Evolutionary conservation across 768 basidiomycete genomes (phyloP).

Genomic region (Agrocybe praecox): DNA sequence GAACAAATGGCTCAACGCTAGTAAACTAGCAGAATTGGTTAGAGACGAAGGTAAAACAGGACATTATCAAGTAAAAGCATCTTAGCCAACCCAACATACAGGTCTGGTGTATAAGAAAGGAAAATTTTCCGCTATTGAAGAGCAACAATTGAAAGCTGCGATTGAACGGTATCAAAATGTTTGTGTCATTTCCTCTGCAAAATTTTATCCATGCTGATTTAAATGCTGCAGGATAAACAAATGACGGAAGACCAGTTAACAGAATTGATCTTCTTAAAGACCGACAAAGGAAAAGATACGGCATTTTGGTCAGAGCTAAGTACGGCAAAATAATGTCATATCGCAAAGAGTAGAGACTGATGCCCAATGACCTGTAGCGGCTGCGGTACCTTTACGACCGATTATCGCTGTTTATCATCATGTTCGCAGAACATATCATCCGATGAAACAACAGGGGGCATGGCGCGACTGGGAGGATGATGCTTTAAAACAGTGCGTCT

Average conservation of each 20-base stretch:
- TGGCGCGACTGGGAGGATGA: slow-evolving; percentile 73
- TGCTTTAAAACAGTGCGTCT: slow-evolving; percentile 58
- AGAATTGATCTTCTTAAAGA: slow-evolving; percentile 70
- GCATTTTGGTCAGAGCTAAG: slow-evolving; percentile 84
- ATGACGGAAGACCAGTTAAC: slow-evolving; percentile 56
- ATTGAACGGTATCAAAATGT: slow-evolving; percentile 66
- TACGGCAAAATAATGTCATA: slow-evolving; percentile 32
- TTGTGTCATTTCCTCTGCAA: slow-evolving; percentile 23
- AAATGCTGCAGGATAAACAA: slow-evolving; percentile 43
- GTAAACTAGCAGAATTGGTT: slow-evolving; percentile 69
- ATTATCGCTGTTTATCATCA: slow-evolving; percentile 87
- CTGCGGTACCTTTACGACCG: slow-evolving; percentile 72
- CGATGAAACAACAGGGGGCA: slow-evolving; percentile 66
- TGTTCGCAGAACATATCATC: slow-evolving; percentile 70
- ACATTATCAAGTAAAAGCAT: background rate
- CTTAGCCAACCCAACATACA: slow-evolving; percentile 23
- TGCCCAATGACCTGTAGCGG: slow-evolving; percentile 42
- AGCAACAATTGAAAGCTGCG: slow-evolving; percentile 62
- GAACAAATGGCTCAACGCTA: slow-evolving; percentile 77
- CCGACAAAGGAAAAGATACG: slow-evolving; percentile 59
- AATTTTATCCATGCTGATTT: background rate
- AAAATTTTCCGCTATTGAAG: slow-evolving; percentile 82
- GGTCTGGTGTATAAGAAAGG: slow-evolving; percentile 89
- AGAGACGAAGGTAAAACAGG: slow-evolving; percentile 59
- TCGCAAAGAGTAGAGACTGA: slow-evolving; percentile 6